A percentile compares a stretch with the other conserved stretches of the same genome.
Conservation (phyloP, 2,329 filamentous ascomycete species). For the Phaeosphaeria sp. region DNA sequence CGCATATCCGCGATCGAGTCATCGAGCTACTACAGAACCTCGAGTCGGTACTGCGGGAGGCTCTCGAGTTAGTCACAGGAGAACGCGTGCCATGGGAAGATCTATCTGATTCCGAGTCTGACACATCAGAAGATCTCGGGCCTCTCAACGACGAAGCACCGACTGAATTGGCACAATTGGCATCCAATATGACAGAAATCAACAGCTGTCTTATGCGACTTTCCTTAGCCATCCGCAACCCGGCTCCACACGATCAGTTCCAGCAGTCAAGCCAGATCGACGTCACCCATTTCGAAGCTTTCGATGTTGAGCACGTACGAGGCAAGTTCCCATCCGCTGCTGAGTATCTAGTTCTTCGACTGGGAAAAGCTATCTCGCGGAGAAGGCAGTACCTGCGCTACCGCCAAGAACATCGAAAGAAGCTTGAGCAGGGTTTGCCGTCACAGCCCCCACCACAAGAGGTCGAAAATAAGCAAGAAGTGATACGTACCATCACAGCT, state of each 20-base stretch:
- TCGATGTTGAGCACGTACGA: slow-evolving; percentile 34
- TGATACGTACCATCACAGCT: background rate
- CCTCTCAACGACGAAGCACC: background rate
- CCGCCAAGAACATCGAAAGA: slow-evolving; percentile 34
- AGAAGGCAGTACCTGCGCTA: slow-evolving; percentile 41
- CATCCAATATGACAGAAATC: slow-evolving; percentile 28
- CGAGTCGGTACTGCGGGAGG: slow-evolving; percentile 18
- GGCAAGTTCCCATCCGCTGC: slow-evolving; percentile 31
- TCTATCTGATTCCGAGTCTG: slow-evolving; percentile 18
- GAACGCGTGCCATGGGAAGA: slow-evolving; percentile 26
- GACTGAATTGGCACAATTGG: slow-evolving; percentile 29
- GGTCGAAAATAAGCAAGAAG: background rate
- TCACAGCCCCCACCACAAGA: background rate
- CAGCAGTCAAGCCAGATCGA: slow-evolving; percentile 24
- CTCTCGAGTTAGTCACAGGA: slow-evolving; percentile 15
- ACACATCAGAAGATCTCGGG: slow-evolving; percentile 7
- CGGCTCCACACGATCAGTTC: slow-evolving; percentile 38
- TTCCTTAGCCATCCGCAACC: slow-evolving; percentile 39
- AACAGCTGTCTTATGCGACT: slow-evolving; percentile 41
- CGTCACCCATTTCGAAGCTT: slow-evolving; percentile 27
- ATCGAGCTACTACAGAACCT: slow-evolving; percentile 30
- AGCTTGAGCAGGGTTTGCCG: slow-evolving; percentile 21
- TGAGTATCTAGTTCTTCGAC: slow-evolving; percentile 24
- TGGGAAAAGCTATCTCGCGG: slow-evolving; percentile 39
- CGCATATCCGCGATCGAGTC: slow-evolving; percentile 29